phyloP scores from a whole-genome alignment of 1,284 basidiomycete species.

The Rhodotorula glutinis region DNA sequence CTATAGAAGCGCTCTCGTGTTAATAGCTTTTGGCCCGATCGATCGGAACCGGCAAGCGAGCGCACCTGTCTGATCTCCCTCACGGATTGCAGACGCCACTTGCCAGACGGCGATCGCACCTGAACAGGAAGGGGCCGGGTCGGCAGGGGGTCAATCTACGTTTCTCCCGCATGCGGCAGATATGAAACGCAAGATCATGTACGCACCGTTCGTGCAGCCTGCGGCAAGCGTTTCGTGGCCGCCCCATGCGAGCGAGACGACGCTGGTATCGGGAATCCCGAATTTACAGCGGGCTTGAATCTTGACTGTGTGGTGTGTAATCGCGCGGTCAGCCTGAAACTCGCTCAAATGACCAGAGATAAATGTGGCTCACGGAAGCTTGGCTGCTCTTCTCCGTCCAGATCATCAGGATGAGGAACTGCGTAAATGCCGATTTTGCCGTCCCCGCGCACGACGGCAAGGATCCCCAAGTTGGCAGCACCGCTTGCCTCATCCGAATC shows the following conservation, averaged over 20 bases:
- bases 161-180: no score
- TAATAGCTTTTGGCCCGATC: no score
- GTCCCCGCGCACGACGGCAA: slow-evolving; percentile 78
- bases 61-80: neutral
- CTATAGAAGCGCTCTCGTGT: neutral
- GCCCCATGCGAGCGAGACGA: slow-evolving; percentile 27
- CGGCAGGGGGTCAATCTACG: neutral
- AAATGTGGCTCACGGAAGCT: slow-evolving; percentile 4
- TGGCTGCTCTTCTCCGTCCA: neutral
- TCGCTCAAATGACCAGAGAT: neutral
- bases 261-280: slow-evolving; percentile 14
- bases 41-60: neutral
- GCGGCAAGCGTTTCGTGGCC: slow-evolving; percentile 27
- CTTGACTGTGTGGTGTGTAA: neutral
- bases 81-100: slow-evolving; percentile 14
- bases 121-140: neutral
- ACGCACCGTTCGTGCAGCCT: slow-evolving; percentile 29
- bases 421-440: slow-evolving; percentile 71
- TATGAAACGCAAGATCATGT: no score
- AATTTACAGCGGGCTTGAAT: slow-evolving; percentile 35
- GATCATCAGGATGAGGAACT: slow-evolving; percentile 63
- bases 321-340: neutral
- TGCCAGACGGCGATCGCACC: slow-evolving; percentile 28
- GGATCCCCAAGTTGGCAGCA: slow-evolving; percentile 69
- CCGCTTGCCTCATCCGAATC: slow-evolving; percentile 8